A percentile compares a stretch with the other conserved stretches of the same genome.
Evolutionary conservation across 2,329 filamentous ascomycete species (phyloP).

Genomic region (Sarocladiaceae sp.): DNA sequence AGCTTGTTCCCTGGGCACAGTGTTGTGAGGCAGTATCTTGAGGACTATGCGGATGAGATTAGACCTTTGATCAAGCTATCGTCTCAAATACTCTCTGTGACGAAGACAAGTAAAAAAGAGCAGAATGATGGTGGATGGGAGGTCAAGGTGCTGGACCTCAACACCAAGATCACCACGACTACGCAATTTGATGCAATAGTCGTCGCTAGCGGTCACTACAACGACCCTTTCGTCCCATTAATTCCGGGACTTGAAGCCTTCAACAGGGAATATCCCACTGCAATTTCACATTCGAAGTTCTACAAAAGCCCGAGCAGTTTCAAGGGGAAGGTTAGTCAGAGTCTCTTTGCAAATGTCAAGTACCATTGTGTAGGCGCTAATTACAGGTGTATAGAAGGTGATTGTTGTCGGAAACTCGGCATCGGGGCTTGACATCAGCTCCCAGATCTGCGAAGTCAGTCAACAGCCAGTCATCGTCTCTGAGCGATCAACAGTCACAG

Average conservation of each 20-base stretch:
- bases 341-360: neutral
- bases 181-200: slow-evolving; percentile 57
- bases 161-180: slow-evolving; percentile 17
- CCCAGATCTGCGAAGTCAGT: slow-evolving; percentile 55
- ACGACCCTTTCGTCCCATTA: slow-evolving; percentile 53
- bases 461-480: slow-evolving; percentile 50
- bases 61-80: slow-evolving; percentile 54
- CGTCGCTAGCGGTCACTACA: slow-evolving; percentile 60
- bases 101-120: slow-evolving; percentile 22
- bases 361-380: no score
- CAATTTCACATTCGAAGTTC: slow-evolving; percentile 62
- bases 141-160: slow-evolving; percentile 31
- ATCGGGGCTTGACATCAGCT: slow-evolving; percentile 66
- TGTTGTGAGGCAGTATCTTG: slow-evolving; percentile 61
- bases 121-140: slow-evolving; percentile 39
- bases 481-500: slow-evolving; percentile 33
- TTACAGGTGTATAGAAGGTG: slow-evolving; percentile 65
- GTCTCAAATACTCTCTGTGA: slow-evolving; percentile 53
- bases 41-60: slow-evolving; percentile 59
- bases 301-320: slow-evolving; percentile 47
- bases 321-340: slow-evolving; percentile 23
- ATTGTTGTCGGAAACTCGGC: slow-evolving; percentile 65
- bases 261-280: slow-evolving; percentile 41
- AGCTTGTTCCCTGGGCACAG: slow-evolving; percentile 65
- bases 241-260: slow-evolving; percentile 52